Conservation (phyloP, 2,329 filamentous ascomycete species). For the Drechslerella coelobrocha region DNA sequence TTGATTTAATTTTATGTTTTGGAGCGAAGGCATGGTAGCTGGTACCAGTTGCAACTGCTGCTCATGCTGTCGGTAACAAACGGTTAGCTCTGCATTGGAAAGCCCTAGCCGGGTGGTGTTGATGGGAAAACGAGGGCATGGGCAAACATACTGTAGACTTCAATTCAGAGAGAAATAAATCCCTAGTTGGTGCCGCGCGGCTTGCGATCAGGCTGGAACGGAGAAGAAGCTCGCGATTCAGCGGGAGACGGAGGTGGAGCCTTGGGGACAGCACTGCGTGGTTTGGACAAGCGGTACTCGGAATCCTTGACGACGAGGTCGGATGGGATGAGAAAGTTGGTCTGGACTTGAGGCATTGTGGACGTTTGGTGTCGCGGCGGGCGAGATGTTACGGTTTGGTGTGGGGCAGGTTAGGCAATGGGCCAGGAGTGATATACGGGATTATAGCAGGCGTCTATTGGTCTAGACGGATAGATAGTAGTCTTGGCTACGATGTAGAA, state of each 20-base stretch:
- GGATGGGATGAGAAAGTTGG: conserved; percentile 49
- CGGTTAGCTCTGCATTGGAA: conserved; percentile 6
- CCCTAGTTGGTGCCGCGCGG: conserved; percentile 35
- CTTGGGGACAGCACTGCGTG: conserved; percentile 43
- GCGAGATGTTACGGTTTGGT: too few relatives aligned
- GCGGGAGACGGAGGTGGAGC: conserved; percentile 47
- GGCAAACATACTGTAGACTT: conserved; percentile 4
- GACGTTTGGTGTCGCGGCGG: neutral
- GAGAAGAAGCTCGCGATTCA: conserved; percentile 49
- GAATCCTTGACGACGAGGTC: conserved; percentile 51
- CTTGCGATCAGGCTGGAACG: conserved; percentile 49
- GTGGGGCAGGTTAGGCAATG: neutral
- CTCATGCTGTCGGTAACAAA: neutral
- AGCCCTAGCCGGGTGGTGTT: neutral
- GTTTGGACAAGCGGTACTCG: conserved; percentile 47
- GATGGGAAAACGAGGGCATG: neutral
- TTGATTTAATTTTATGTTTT: neutral
- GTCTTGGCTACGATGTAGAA: neutral
- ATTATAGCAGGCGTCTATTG: neutral
- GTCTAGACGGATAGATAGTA: neutral
- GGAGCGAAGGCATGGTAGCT: neutral
- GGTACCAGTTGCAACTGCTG: conserved; percentile 6
- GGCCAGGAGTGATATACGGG: neutral
- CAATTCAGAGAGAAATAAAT: neutral
- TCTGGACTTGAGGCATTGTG: conserved; percentile 50